Evolutionary conservation across 2,329 filamentous ascomycete species (phyloP).

Genomic region (Penicillium sp.): DNA sequence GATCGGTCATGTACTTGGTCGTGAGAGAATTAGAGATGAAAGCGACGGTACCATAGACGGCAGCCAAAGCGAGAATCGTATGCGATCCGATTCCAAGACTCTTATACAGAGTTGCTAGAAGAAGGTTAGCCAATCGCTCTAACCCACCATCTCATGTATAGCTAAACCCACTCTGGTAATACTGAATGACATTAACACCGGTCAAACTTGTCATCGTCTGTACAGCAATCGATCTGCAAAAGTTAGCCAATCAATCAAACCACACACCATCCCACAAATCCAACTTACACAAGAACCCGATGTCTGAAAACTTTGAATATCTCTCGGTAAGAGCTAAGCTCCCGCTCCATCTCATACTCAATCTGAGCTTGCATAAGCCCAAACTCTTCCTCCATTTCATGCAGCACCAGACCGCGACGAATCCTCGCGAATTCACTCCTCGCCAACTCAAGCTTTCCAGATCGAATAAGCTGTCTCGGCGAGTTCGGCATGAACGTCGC

Average conservation of each 20-base stretch:
- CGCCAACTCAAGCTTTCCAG: conserved; percentile 52
- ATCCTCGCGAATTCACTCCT: conserved; percentile 52
- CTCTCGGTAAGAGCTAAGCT: conserved; percentile 54
- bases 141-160: neutral
- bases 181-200: conserved; percentile 60
- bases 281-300: conserved; percentile 50
- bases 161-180: conserved; percentile 14
- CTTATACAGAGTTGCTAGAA: conserved; percentile 55
- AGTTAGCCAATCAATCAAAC: conserved; percentile 11
- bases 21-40: conserved; percentile 55
- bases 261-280: neutral
- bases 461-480: conserved; percentile 55
- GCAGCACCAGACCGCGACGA: conserved; percentile 47
- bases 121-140: neutral
- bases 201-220: conserved; percentile 61
- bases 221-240: conserved; percentile 51
- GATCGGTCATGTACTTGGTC: conserved; percentile 56
- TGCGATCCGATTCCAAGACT: conserved; percentile 54
- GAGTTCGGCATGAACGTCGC: conserved; percentile 59
- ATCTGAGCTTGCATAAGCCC: conserved; percentile 56
- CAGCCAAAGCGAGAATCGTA: conserved; percentile 56
- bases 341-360: conserved; percentile 59
- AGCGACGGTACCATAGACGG: conserved; percentile 56
- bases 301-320: conserved; percentile 56
- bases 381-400: conserved; percentile 55